Evolutionary conservation across 1,284 basidiomycete species (phyloP).

Genomic region (Inonotus obliquus): DNA sequence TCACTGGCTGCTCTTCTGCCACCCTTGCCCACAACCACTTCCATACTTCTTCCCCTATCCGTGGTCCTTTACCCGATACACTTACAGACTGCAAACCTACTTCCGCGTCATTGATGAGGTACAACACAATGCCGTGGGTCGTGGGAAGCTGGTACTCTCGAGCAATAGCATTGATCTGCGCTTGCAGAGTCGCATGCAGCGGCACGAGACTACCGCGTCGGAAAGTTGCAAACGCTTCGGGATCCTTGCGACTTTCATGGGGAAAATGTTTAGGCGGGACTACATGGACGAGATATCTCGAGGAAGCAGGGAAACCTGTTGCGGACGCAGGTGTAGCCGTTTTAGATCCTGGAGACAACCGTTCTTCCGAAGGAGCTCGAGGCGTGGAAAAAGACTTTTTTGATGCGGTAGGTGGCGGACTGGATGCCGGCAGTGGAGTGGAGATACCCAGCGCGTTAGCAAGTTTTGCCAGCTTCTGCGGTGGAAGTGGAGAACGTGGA

Average conservation of each 20-base stretch:
- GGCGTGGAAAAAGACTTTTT: constrained; percentile 48
- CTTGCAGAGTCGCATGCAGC: constrained; percentile 63
- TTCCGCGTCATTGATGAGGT: constrained; percentile 46
- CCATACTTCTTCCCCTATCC: constrained; percentile 82
- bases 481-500: constrained; percentile 65
- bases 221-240: constrained; percentile 61
- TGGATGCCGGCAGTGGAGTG: constrained; percentile 57
- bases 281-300: constrained; percentile 71
- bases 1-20: constrained; percentile 59
- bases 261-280: constrained; percentile 66
- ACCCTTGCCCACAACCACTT: constrained; percentile 73
- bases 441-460: constrained; percentile 79
- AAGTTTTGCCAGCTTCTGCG: constrained; percentile 70
- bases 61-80: constrained; percentile 54
- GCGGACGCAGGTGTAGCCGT: constrained; percentile 26
- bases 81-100: constrained; percentile 21
- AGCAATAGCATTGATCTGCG: constrained; percentile 76
- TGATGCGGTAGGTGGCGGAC: constrained; percentile 37
- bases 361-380: constrained; percentile 18
- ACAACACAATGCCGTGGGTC: constrained; percentile 70
- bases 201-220: constrained; percentile 72
- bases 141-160: constrained; percentile 83
- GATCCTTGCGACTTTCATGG: constrained; percentile 48
- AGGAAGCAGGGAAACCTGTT: constrained; percentile 33
- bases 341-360: constrained; percentile 33